Conservation (phyloP, 2,329 filamentous ascomycete genomes). For the Aspergillus sp. region DNA sequence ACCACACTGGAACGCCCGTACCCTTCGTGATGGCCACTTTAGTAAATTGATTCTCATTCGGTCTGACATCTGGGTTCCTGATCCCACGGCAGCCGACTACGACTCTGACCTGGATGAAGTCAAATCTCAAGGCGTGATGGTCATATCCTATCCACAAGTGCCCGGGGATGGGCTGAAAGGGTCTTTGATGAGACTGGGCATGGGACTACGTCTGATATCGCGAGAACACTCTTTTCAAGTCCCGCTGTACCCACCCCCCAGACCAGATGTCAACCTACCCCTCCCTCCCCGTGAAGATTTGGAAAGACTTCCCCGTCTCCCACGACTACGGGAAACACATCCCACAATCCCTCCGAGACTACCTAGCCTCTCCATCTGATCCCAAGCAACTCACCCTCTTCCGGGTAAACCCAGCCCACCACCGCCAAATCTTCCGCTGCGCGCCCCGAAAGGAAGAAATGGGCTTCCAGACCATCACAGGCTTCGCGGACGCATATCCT, state of each 20-base stretch:
- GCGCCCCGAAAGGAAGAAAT: constrained; percentile 49
- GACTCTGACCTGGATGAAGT: constrained; percentile 41
- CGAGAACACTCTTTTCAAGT: constrained; percentile 45
- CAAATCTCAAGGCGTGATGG: constrained; percentile 48
- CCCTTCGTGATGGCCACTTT: constrained; percentile 37
- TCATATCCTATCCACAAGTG: constrained; percentile 43
- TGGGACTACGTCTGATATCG: constrained; percentile 24
- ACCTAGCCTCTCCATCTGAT: constrained; percentile 28
- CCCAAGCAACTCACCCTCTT: constrained; percentile 51
- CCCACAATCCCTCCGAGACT: constrained; percentile 46
- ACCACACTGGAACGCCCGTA: constrained; percentile 42
- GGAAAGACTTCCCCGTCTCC: constrained; percentile 48
- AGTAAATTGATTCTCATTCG: constrained; percentile 67
- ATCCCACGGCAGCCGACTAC: constrained; percentile 41
- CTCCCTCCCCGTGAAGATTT: constrained; percentile 47
- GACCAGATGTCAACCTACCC: constrained; percentile 41
- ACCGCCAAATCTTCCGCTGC: constrained; percentile 49
- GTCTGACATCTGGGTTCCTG: constrained; percentile 57
- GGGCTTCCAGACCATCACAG: constrained; percentile 50
- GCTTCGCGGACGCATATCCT: constrained; percentile 57
- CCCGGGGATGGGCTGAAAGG: constrained; percentile 3
- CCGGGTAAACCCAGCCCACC: constrained; percentile 41
- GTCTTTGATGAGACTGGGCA: constrained; percentile 18
- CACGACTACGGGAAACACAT: constrained; percentile 36
- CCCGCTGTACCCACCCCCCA: constrained; percentile 47